Conservation (phyloP, 2,329 filamentous ascomycete genomes). For the Scytalidium sp. region DNA sequence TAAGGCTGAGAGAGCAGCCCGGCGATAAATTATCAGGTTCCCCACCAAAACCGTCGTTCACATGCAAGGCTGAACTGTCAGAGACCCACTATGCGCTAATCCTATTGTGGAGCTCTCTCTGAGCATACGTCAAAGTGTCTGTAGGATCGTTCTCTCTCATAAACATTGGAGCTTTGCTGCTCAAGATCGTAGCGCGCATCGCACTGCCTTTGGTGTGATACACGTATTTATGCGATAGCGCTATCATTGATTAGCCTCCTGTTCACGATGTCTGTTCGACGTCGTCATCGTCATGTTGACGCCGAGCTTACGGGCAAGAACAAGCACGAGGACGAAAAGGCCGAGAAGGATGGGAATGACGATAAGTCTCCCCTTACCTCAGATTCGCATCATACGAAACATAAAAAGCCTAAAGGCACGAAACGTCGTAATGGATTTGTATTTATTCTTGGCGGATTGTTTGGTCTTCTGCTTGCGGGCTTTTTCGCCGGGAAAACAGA, state of each 20-base stretch:
- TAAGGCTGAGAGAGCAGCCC: not conserved
- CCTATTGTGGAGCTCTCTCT: not conserved
- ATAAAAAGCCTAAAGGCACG: slow-evolving; percentile 42
- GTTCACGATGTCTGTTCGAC: slow-evolving; percentile 8
- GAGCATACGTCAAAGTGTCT: not conserved
- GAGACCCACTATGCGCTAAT: not conserved
- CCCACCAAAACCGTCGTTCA: not conserved
- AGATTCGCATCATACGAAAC: slow-evolving; percentile 7
- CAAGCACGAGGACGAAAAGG: slow-evolving; percentile 1
- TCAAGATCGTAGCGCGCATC: too few species aligned
- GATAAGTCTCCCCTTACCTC: not conserved
- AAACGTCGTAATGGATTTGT: slow-evolving; percentile 80
- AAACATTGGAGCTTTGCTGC: too few species aligned
- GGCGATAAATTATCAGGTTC: not conserved
- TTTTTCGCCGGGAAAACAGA: slow-evolving; percentile 90
- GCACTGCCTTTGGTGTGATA: not conserved
- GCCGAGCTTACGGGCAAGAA: not conserved
- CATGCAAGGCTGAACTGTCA: not conserved
- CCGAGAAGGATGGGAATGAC: not conserved
- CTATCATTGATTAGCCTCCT: not conserved
- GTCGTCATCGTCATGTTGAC: slow-evolving; percentile 18
- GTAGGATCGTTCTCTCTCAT: too few species aligned
- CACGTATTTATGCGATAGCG: not conserved
- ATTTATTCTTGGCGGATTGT: slow-evolving; percentile 84
- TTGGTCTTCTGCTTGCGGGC: slow-evolving; percentile 82